Base-by-base conservation (phyloP, 495 filamentous ascomycete genomes). In the Pseudoneurospora amorphoporcata region DNA sequence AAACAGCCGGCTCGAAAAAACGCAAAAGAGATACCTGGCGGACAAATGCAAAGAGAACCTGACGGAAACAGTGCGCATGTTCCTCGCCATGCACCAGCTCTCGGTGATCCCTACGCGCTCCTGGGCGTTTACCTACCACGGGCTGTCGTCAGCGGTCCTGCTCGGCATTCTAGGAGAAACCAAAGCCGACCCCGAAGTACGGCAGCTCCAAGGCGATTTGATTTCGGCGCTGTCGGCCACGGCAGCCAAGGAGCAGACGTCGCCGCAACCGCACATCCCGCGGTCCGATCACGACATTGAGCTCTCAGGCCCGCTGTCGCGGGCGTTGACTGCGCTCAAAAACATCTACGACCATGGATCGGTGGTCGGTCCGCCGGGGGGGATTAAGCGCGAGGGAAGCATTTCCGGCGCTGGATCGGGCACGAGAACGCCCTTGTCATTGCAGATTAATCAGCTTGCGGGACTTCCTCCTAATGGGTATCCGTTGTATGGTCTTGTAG, bases 61-160 rank as follows among this genome's bases (percentile, higher is more conserved):
- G 10, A 85, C 86, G 8, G 89, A 91, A 76, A 91, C 88, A 12
- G 88, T 92, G 2, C 85, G 89, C 73, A 90, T 90, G 81, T 92
- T 91, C 77, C 81, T 90, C 8, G 88, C 89, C 14, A 87, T 92
- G 82, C 88, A 90, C 73, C 88, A 90, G 74, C 81, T 90, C 72
- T 90, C 88, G 6, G 83, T 89, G 2, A 89, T 89, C 61, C 88
- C 89, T 0, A 88, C 87, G 8, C 85, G 89, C 29, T 90, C 87
- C 16, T 92, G 90, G 90, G 87, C 88, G 6, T 88, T 90, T 65
- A 87, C 88, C 0, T 90, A 90, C 72, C 88, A 90, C 69, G 87
- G 87, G 9, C 82, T 92, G 23, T 88, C 87, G 40, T 90, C 88
- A 3, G 90, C 89, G 3, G 84, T 92, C 3, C 82, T 92, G 1